These are phyloP conservation scores for Kazachstania psychrophila DNA, from an alignment of 805 yeast genomes.

Conservation along the genomic window DNA sequence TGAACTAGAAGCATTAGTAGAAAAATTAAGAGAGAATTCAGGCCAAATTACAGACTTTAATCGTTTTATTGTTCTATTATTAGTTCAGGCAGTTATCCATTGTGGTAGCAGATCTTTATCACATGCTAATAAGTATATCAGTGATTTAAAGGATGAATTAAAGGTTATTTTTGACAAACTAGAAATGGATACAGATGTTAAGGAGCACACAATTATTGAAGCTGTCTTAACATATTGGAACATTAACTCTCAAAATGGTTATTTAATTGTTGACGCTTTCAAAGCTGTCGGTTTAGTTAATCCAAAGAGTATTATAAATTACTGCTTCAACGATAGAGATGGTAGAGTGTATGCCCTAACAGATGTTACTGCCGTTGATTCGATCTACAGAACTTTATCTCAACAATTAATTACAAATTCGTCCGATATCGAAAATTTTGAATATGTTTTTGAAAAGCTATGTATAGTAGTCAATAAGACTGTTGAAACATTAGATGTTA, in stretches of 20 bases:
- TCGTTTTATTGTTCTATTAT: slow-evolving; percentile 45
- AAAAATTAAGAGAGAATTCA: slow-evolving; percentile 24
- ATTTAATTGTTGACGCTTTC: slow-evolving; percentile 46
- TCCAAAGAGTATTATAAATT: slow-evolving; percentile 35
- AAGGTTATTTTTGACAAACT: slow-evolving; percentile 25
- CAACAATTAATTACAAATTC: slow-evolving; percentile 13
- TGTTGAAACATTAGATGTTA: slow-evolving; percentile 13
- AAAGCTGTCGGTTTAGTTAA: slow-evolving; percentile 37
- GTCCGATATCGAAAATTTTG: slow-evolving; percentile 22
- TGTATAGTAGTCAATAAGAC: slow-evolving; percentile 17
- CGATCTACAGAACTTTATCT: slow-evolving; percentile 32
- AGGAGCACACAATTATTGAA: slow-evolving; percentile 40
- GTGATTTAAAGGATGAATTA: slow-evolving; percentile 33
- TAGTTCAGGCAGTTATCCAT: slow-evolving; percentile 65
- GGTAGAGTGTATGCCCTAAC: slow-evolving; percentile 31
- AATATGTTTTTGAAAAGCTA: slow-evolving; percentile 23
- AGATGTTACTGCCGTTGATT: slow-evolving; percentile 40
- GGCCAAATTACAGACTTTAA: slow-evolving; percentile 30
- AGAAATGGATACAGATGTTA: slow-evolving; percentile 23
- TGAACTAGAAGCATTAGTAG: slow-evolving; percentile 26
- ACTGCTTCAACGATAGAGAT: slow-evolving; percentile 29
- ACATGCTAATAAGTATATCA: slow-evolving; percentile 53
- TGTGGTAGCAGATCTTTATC: slow-evolving; percentile 86
- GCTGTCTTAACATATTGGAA: slow-evolving; percentile 59
- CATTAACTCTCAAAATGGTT: slow-evolving; percentile 55